These are phyloP conservation scores for Thraustochytrium sp. DNA, from an alignment of 352 stramenopile genomes.

Conservation along the genomic window DNA sequence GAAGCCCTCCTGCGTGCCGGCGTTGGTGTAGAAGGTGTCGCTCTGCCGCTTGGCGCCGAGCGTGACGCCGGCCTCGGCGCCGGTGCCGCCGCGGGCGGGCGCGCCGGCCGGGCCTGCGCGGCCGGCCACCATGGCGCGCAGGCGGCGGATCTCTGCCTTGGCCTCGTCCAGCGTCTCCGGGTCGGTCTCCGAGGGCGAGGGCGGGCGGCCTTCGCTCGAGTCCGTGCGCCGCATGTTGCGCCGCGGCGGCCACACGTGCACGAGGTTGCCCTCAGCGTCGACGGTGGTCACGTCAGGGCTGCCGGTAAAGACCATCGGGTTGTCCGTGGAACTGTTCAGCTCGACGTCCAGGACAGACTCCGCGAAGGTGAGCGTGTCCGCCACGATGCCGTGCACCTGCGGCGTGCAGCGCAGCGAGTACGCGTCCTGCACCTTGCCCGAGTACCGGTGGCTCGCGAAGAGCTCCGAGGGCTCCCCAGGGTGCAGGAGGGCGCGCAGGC, in stretches of 20 bases:
- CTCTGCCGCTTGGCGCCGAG: conserved; percentile 68
- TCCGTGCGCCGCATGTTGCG: conserved; percentile 43
- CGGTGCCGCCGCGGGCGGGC: conserved; percentile 49
- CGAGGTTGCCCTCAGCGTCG: not conserved
- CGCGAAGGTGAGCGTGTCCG: conserved; percentile 78
- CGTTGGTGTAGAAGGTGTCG: conserved; percentile 66
- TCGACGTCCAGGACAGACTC: conserved; percentile 73
- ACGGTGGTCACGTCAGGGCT: conserved; percentile 56
- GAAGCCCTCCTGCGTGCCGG: conserved; percentile 61
- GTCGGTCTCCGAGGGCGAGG: conserved; percentile 49
- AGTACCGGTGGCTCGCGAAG: conserved; percentile 76
- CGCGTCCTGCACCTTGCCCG: conserved; percentile 75
- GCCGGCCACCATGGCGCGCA: conserved; percentile 54
- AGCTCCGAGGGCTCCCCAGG: conserved; percentile 57
- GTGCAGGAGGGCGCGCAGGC: conserved; percentile 70
- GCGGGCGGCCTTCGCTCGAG: not conserved
- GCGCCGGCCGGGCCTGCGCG: too few species aligned
- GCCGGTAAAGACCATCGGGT: conserved; percentile 64
- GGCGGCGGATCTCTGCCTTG: conserved; percentile 67
- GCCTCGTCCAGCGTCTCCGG: conserved; percentile 63
- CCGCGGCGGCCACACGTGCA: conserved; percentile 43
- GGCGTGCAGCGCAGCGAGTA: conserved; percentile 78
- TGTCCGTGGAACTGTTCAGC: conserved; percentile 80
- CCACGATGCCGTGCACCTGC: conserved; percentile 75
- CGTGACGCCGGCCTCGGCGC: conserved; percentile 57